Base-by-base conservation (phyloP, 768 basidiomycete genomes). In the Agrocybe pediades region DNA sequence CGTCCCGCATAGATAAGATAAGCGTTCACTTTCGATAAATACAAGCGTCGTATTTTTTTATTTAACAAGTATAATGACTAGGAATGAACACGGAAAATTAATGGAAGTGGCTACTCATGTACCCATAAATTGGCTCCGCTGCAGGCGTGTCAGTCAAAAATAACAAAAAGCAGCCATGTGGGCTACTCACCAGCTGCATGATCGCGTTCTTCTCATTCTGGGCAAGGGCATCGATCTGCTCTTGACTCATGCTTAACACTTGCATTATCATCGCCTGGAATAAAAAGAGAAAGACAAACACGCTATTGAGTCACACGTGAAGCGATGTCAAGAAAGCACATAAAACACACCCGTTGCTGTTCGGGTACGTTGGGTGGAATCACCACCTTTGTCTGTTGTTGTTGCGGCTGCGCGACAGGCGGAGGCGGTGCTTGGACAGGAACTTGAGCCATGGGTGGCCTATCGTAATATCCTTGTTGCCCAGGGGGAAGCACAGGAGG, bases 211-310 rank as follows among this genome's bases (percentile, higher is more conserved):
- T 79, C 62, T 96, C 93, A 1, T 79, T 77, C 4, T 90, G 87
- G 24, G 92, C 90, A 45, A 97, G 72, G 7, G 82, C 82, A 43
- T 85, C 86, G 57, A 98, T 90, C 68, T 96, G 93, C 41, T 90
- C 92, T 42, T 78, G 85, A 1, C 88, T 87, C 65, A 98, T 69
- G 55, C 78, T 82, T 26, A 98, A 73, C 0, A 98, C 94, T 73
- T 95, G 93, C 70, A 92, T 79, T 49, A 97, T 67, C 86, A 96
- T 90, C 27, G 82, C 79, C 90, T 90, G 61, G n/a, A n/a, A n/a
- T n/a, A n/a, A n/a, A n/a, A n/a, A n/a, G n/a, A n/a, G n/a, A n/a
- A n/a, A n/a, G n/a, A n/a, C n/a, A n/a, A n/a, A n/a, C n/a, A n/a
- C n/a, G n/a, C n/a, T 47, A 46, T 70, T 58, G 59, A 49, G 46